Evolutionary conservation across 2,329 filamentous ascomycete genomes (phyloP).

Genomic region (Penicillium verrucosum): DNA sequence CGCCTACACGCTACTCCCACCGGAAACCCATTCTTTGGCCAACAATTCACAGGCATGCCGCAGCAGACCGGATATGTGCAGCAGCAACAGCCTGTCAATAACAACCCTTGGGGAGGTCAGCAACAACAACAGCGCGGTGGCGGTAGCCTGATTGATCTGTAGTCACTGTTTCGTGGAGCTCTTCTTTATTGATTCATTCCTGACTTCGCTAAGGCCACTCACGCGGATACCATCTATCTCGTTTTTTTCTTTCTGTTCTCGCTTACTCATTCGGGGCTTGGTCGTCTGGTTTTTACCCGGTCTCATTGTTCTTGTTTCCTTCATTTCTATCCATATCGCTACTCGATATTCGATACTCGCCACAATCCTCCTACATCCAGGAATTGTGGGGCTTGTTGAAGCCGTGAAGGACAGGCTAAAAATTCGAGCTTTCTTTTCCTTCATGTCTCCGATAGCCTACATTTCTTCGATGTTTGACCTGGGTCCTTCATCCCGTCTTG

Average conservation of each 20-base stretch:
- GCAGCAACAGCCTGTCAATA: slow-evolving; percentile 46
- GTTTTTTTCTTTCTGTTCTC: neutral
- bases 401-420: neutral
- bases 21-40: slow-evolving; percentile 79
- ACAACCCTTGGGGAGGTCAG: slow-evolving; percentile 56
- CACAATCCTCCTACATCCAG: neutral
- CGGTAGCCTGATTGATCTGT: slow-evolving; percentile 63
- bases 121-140: slow-evolving; percentile 47
- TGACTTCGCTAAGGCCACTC: slow-evolving; percentile 3
- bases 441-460: neutral
- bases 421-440: neutral
- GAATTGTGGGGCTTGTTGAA: neutral
- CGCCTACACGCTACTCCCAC: slow-evolving; percentile 66
- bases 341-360: neutral
- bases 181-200: slow-evolving; percentile 1
- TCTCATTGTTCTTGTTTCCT: neutral
- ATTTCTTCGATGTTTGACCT: neutral
- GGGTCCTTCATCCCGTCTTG: slow-evolving; percentile 1
- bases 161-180: slow-evolving; percentile 10
- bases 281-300: slow-evolving; percentile 5
- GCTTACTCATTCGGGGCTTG: neutral
- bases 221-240: slow-evolving; percentile 9
- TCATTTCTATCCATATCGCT: neutral
- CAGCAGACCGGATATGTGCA: slow-evolving; percentile 47
- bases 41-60: slow-evolving; percentile 71